Base-by-base conservation (phyloP, 1,284 basidiomycete species). In the Mycosarcoma maydis region DNA sequence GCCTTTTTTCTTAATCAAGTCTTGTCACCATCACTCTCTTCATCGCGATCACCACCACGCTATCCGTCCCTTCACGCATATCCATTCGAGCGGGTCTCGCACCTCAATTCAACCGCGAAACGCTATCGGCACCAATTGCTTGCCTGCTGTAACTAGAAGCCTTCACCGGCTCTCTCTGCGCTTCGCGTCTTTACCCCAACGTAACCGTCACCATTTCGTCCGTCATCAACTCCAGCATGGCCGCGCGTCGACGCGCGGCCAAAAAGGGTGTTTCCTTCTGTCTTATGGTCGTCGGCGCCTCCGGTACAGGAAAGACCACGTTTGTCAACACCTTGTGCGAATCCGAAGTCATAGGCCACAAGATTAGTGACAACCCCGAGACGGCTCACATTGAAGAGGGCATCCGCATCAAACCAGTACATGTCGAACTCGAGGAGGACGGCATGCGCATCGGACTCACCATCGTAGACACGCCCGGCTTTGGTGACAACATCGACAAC, bases 401-500 rank as follows among this genome's bases (percentile, higher is more conserved):
- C 60, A 95, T 98, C 81, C 90, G 88, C 83, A 98, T 98, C 84
- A 97, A 97, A 85, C 94, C 94, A 27, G 88, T 89, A 83, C 93
- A 92, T 83, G 92, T 98, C 76, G 92, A 99, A 84, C 89, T 99
- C 60, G 96, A 98, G 78, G 95, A 98, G 83, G 96, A 99, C 75
- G 96, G 96, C 38, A 92, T 98, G 71, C 91, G 95, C 74, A 97
- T 99, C 81, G 93, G 94, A 24, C 86, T 99, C 72, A 98, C 96
- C 46, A 93, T 99, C 72, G 94, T 98, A 34, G 96, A 99, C 83
- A 98, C 96, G 1, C 96, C 96, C 54, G 96, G 96, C 43, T 98
- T 98, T 77, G 96, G 95, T 45, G 94, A 98, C 85, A 95, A 95
- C 83, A 95, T 98, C 80, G 93, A 99, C 86, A 98, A 98, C 80